Evolutionary conservation across 176 grass and related monocot species (phyloP).

Genomic region (Rhipidocladum racemiflorum): DNA sequence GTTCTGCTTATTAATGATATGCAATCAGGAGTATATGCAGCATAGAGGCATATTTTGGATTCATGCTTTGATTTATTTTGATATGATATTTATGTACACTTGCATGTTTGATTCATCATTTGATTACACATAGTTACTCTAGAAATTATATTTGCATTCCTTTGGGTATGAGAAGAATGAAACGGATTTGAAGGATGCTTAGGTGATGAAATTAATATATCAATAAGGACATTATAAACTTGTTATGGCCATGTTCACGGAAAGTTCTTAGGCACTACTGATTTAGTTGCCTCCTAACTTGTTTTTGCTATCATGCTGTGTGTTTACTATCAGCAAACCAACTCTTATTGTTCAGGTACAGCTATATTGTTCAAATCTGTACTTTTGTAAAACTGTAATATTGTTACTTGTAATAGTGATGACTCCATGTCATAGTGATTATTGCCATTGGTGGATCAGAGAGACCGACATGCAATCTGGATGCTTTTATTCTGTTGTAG

Average conservation of each 20-base stretch:
- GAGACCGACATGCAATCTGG: too few relatives aligned
- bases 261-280: not conserved
- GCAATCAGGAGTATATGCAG: too few relatives aligned
- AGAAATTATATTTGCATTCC: not conserved
- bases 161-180: not conserved
- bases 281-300: constrained; percentile 15
- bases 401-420: too few relatives aligned
- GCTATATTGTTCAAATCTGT: too few relatives aligned
- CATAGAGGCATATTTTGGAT: not conserved
- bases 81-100: not conserved
- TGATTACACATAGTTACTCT: not conserved
- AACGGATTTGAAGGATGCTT: not conserved
- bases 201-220: not conserved
- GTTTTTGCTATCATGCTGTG: too few relatives aligned
- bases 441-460: too few relatives aligned
- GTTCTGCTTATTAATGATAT: too few relatives aligned
- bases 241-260: not conserved
- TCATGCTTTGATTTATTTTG: not conserved
- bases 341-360: too few relatives aligned
- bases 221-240: not conserved
- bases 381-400: too few relatives aligned
- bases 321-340: too few relatives aligned
- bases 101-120: constrained; percentile 1
- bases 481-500: too few relatives aligned
- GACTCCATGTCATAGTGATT: too few relatives aligned